Conservation (phyloP, 768 basidiomycete species). For the Russula compacta region DNA sequence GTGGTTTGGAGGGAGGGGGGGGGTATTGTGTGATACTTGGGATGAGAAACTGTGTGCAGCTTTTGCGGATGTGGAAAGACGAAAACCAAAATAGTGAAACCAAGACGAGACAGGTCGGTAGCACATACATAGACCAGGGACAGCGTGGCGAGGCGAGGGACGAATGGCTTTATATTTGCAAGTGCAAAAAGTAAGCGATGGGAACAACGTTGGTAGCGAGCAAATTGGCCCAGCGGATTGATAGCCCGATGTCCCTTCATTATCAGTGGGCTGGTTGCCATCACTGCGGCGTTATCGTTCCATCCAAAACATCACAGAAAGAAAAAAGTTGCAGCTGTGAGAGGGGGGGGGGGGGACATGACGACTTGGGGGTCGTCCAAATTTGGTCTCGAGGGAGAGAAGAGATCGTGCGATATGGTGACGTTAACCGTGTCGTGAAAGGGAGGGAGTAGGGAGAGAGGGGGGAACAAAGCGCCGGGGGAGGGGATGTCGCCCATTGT, state of each 20-base stretch:
- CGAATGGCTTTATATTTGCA: neutral
- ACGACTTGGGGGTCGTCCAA: neutral
- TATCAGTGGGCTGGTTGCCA: neutral
- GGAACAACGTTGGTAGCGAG: neutral
- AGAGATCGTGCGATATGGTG: neutral
- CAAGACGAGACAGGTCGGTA: neutral
- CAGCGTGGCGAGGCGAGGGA: neutral
- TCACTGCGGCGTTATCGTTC: neutral
- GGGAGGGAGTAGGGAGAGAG: neutral
- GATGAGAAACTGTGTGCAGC: neutral
- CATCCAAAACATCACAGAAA: neutral
- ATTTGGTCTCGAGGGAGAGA: constrained; percentile 1
- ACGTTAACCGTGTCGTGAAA: neutral
- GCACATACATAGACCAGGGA: constrained; percentile 1
- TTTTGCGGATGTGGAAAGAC: neutral
- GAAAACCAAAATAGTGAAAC: neutral
- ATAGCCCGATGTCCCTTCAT: neutral
- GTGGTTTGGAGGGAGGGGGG: neutral
- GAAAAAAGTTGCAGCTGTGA: neutral
- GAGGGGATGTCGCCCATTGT: neutral
- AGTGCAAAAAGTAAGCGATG: neutral
- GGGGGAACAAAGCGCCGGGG: neutral
- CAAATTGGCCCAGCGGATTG: neutral
- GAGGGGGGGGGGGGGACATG: neutral
- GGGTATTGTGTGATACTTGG: constrained; percentile 7